Conservation (phyloP, 257 asterid species). For the Perilla frutescens region DNA sequence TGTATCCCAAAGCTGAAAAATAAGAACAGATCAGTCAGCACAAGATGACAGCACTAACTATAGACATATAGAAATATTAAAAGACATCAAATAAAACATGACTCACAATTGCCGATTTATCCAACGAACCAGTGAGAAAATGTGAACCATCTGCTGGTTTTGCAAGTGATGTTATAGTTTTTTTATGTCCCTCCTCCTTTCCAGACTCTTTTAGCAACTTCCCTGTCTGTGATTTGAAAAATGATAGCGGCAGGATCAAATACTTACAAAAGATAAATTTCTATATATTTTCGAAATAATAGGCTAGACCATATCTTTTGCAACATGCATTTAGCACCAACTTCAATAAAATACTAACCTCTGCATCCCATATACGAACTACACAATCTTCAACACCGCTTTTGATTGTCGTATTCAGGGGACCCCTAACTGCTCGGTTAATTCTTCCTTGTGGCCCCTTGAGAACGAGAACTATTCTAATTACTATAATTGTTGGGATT, state of each 20-base stretch:
- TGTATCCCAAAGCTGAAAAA: slow-evolving; percentile 87
- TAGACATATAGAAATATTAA: not conserved
- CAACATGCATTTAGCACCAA: too few species aligned
- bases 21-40: slow-evolving; percentile 24
- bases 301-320: too few species aligned
- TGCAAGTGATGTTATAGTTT: slow-evolving; percentile 74
- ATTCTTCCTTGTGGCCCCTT: slow-evolving; percentile 88
- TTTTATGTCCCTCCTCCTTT: slow-evolving; percentile 83
- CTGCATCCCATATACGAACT: slow-evolving; percentile 90
- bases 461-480: too few species aligned
- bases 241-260: too few species aligned
- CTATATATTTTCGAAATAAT: slow-evolving; percentile 27
- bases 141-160: slow-evolving; percentile 80
- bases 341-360: too few species aligned
- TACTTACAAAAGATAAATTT: not conserved
- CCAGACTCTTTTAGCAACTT: too few species aligned
- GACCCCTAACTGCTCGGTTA: slow-evolving; percentile 98
- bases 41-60: too few species aligned
- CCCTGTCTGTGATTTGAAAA: slow-evolving; percentile 33
- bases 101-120: slow-evolving; percentile 88
- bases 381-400: slow-evolving; percentile 90
- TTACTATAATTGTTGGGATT: too few species aligned
- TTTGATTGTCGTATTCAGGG: slow-evolving; percentile 77
- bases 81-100: slow-evolving; percentile 10
- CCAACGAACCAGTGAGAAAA: too few species aligned